Conservation (phyloP, 2,329 filamentous ascomycete species). For the Cytospora paraplurivora region DNA sequence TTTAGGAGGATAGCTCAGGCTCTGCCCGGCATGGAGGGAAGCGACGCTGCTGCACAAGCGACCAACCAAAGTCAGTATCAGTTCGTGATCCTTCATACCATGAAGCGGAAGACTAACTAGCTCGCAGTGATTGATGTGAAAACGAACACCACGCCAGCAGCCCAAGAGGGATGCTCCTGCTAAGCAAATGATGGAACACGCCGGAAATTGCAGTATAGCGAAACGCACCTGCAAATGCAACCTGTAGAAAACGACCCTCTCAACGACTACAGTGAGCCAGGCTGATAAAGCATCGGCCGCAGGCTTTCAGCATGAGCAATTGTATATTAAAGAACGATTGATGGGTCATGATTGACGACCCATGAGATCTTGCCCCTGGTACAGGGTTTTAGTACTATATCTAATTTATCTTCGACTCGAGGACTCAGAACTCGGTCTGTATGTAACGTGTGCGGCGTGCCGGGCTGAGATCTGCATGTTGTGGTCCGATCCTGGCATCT, state of each 20-base stretch:
- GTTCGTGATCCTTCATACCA: background rate
- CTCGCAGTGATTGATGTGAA: conserved; percentile 86
- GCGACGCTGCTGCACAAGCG: conserved; percentile 73
- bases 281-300: conserved; percentile 23
- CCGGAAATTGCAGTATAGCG: background rate
- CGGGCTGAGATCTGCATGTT: background rate
- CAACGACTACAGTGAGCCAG: conserved; percentile 19
- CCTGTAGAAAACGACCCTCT: conserved; percentile 27
- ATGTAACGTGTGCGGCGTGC: background rate
- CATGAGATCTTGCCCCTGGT: conserved; percentile 20
- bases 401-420: conserved; percentile 25
- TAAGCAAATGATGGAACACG: conserved; percentile 39
- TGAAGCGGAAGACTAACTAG: conserved; percentile 33
- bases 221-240: conserved; percentile 6
- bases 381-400: conserved; percentile 27
- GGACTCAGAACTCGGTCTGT: background rate
- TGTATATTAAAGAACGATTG: conserved; percentile 29
- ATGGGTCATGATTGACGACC: conserved; percentile 29
- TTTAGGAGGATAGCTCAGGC: conserved; percentile 99
- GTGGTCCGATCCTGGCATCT: background rate
- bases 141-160: conserved; percentile 69
- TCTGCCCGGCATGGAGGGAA: conserved; percentile 94
- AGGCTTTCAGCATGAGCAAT: conserved; percentile 28
- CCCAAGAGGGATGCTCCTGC: conserved; percentile 75
- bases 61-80: conserved; percentile 71